Evolutionary conservation across 805 yeast species (phyloP).

Genomic region (Henningerozyma blattae): DNA sequence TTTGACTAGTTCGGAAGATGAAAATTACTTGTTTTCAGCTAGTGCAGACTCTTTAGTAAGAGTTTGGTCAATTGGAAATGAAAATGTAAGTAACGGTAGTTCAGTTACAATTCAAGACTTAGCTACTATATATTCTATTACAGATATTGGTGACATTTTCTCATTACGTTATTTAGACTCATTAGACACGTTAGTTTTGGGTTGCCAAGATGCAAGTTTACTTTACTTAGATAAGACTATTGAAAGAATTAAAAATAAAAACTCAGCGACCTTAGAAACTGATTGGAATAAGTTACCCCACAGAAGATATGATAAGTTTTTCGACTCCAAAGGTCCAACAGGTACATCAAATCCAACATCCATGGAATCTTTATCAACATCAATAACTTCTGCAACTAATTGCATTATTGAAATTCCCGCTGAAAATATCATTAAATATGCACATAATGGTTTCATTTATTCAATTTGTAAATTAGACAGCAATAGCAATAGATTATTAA

Average conservation of each 20-base stretch:
- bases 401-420: slow-evolving; percentile 55
- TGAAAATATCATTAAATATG: slow-evolving; percentile 58
- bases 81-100: not conserved
- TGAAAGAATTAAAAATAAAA: slow-evolving; percentile 9
- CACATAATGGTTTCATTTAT: slow-evolving; percentile 87
- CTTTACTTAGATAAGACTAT: slow-evolving; percentile 46
- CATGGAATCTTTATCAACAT: not conserved
- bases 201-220: slow-evolving; percentile 86
- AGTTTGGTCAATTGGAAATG: slow-evolving; percentile 55
- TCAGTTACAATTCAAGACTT: slow-evolving; percentile 29
- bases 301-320: slow-evolving; percentile 67
- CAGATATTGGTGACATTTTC: slow-evolving; percentile 91
- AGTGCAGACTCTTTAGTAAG: slow-evolving; percentile 85
- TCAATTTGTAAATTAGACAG: slow-evolving; percentile 30
- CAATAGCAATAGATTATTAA: not conserved
- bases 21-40: slow-evolving; percentile 60
- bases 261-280: slow-evolving; percentile 5
- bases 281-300: slow-evolving; percentile 39
- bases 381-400: slow-evolving; percentile 5
- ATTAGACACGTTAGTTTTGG: slow-evolving; percentile 57
- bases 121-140: slow-evolving; percentile 68
- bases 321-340: slow-evolving; percentile 83
- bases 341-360: slow-evolving; percentile 28
- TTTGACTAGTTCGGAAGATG: slow-evolving; percentile 41
- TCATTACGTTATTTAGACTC: slow-evolving; percentile 59